These are phyloP conservation scores for Yarrowia hollandica DNA, from an alignment of 805 yeast genomes.

Conservation along the genomic window DNA sequence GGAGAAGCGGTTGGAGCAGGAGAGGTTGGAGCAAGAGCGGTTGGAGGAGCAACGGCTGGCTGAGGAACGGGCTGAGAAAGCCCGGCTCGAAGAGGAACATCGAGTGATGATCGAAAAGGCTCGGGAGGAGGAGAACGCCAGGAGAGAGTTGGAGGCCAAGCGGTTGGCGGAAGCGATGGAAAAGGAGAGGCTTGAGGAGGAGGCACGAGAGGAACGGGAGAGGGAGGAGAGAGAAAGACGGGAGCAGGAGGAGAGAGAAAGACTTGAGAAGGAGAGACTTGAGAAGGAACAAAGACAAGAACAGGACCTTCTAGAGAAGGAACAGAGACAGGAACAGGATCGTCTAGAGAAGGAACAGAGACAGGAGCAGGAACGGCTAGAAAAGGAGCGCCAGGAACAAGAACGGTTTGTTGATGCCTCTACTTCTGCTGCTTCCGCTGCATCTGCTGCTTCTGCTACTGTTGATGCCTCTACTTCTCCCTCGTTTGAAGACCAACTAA, in stretches of 20 bases:
- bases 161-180: background rate
- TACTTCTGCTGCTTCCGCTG: background rate
- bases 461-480: background rate
- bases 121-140: slow-evolving; percentile 1
- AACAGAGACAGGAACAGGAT: too few relatives aligned
- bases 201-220: background rate
- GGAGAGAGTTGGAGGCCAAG: slow-evolving; percentile 1
- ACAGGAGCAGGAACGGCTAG: too few relatives aligned
- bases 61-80: too few relatives aligned
- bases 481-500: background rate
- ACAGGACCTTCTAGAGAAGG: background rate
- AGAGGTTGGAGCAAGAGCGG: background rate
- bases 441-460: background rate
- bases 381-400: background rate
- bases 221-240: background rate
- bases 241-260: background rate
- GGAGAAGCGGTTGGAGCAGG: background rate
- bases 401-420: background rate
- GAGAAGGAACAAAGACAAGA: background rate
- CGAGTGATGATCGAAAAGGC: too few relatives aligned
- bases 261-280: background rate
- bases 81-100: too few relatives aligned
- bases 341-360: too few relatives aligned
- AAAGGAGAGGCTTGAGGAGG: background rate
- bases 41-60: too few relatives aligned